Percentiles rank a stretch among this genome's conserved stretches.
Evolutionary conservation across 306 rosid species (phyloP).

Genomic region (Medicago ruthenica): DNA sequence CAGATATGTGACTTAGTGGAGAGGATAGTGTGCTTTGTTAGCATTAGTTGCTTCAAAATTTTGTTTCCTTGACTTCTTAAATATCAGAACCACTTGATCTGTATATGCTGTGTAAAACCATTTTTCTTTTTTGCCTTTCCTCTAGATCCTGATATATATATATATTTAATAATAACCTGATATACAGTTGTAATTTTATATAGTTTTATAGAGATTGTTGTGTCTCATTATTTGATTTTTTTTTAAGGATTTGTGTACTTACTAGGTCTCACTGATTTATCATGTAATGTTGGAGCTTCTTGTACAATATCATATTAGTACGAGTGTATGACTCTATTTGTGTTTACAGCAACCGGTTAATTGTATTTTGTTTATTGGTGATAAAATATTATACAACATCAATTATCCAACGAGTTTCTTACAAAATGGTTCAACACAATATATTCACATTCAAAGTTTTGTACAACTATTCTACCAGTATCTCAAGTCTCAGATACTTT

Average conservation of each 20-base stretch:
- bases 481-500: no score
- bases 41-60: conserved; percentile 41
- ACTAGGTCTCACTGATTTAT: conserved; percentile 26
- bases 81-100: conserved; percentile 35
- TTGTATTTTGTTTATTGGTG: no score
- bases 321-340: background rate
- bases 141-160: conserved; percentile 38
- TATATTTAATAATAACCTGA: conserved; percentile 25
- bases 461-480: no score
- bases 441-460: no score
- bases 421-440: no score
- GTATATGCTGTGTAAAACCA: conserved; percentile 49
- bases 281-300: conserved; percentile 37
- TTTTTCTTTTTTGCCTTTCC: conserved; percentile 25
- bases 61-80: conserved; percentile 37
- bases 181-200: conserved; percentile 43
- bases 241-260: conserved; percentile 45
- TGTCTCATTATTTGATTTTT: conserved; percentile 37
- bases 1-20: conserved; percentile 40
- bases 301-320: background rate
- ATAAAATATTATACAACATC: no score
- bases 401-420: no score
- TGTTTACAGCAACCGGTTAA: background rate
- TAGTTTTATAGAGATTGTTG: conserved; percentile 15
- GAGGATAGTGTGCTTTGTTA: conserved; percentile 33